These are phyloP conservation scores for Hyphodiscus hymeniophilus DNA, from an alignment of 495 filamentous ascomycete species.

Conservation along the genomic window DNA sequence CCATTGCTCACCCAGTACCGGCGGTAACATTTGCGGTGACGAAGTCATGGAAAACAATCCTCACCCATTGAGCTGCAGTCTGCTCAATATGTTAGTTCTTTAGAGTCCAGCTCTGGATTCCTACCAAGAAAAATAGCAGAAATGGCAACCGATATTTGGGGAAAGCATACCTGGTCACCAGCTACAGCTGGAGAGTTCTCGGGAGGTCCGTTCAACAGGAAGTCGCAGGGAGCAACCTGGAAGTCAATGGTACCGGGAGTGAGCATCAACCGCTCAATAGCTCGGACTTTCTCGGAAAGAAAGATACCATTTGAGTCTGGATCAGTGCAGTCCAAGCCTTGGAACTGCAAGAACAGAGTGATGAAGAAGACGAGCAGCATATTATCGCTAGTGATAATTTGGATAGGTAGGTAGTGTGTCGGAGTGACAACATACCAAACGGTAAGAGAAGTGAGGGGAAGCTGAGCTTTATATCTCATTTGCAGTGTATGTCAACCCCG, in stretches of 20 bases:
- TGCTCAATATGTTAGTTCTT: too few species aligned
- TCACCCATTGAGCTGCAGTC: slow-evolving; percentile 36
- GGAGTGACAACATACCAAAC: too few species aligned
- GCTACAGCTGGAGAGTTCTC: too few species aligned
- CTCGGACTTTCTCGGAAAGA: slow-evolving; percentile 10
- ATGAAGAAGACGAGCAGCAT: slow-evolving; percentile 10
- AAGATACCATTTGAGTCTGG: slow-evolving; percentile 13
- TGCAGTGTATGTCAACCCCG: too few species aligned
- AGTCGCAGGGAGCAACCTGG: slow-evolving; percentile 9
- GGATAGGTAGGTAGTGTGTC: too few species aligned
- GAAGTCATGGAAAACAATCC: slow-evolving; percentile 35
- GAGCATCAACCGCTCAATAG: slow-evolving; percentile 11
- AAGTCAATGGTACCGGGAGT: slow-evolving; percentile 5
- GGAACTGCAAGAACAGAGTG: slow-evolving; percentile 6
- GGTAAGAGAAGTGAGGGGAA: too few species aligned
- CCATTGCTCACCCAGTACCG: slow-evolving; percentile 18
- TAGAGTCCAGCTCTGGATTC: too few species aligned
- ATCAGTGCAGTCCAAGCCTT: slow-evolving; percentile 1
- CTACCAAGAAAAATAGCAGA: too few species aligned
- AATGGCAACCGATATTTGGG: too few species aligned
- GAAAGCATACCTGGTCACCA: too few species aligned
- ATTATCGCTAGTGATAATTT: too few species aligned
- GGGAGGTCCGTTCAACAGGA: slow-evolving; percentile 6
- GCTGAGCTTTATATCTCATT: too few species aligned
- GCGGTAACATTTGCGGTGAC: slow-evolving; percentile 22